These are phyloP conservation scores for Kwoniella mangroviensis DNA, from an alignment of 768 basidiomycete genomes.

Conservation along the genomic window DNA sequence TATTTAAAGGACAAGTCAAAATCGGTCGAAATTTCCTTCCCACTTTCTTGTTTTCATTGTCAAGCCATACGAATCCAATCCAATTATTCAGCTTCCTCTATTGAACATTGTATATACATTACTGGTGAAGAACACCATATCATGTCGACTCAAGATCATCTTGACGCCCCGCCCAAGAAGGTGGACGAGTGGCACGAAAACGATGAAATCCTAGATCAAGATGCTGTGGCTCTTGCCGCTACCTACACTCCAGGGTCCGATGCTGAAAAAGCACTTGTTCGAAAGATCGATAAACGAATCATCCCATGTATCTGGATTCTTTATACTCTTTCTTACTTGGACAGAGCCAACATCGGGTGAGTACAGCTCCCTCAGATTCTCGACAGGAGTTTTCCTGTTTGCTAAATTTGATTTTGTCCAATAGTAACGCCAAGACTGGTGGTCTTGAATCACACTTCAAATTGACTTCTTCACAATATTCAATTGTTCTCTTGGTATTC, in stretches of 20 bases:
- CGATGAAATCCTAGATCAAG: slow-evolving; percentile 24
- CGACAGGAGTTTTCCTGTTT: no score
- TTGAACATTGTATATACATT: no score
- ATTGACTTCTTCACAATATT: slow-evolving; percentile 55
- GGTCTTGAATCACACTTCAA: slow-evolving; percentile 53
- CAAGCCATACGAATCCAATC: no score
- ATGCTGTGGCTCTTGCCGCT: slow-evolving; percentile 37
- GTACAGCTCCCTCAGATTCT: neutral
- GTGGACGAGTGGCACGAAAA: slow-evolving; percentile 42
- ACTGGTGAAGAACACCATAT: neutral
- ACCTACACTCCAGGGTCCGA: slow-evolving; percentile 42
- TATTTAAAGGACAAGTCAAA: no score
- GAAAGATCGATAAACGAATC: slow-evolving; percentile 49
- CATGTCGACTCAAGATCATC: slow-evolving; percentile 10
- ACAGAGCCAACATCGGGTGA: slow-evolving; percentile 55
- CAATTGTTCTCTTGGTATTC: slow-evolving; percentile 51
- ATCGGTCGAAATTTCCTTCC: no score
- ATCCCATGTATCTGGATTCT: slow-evolving; percentile 48
- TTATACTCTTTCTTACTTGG: slow-evolving; percentile 50
- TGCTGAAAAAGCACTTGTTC: slow-evolving; percentile 43
- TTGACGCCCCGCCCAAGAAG: slow-evolving; percentile 23
- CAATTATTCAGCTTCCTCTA: no score
- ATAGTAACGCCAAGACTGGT: slow-evolving; percentile 54
- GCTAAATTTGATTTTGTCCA: neutral
- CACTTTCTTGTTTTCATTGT: no score